Conservation (phyloP, 805 yeast species). For the Saturnispora sanitii region DNA sequence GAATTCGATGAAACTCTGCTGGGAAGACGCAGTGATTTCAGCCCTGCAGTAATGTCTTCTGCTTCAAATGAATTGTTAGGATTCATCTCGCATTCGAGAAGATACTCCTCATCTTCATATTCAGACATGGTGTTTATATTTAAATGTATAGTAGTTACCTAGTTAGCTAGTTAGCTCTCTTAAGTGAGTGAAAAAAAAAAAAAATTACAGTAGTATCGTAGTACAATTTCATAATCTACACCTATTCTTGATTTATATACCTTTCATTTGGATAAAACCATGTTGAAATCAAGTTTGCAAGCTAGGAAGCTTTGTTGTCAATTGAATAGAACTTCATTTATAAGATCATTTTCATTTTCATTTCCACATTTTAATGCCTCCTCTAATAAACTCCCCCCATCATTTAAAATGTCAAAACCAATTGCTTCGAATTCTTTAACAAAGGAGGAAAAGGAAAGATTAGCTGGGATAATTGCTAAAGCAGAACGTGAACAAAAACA, state of each 20-base stretch:
- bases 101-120: background rate
- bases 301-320: too few relatives aligned
- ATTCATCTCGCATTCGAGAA: conserved; percentile 1
- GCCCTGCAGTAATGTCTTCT: conserved; percentile 5
- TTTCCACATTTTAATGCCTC: background rate
- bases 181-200: too few relatives aligned
- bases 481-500: conserved; percentile 6
- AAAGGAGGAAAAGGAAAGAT: conserved; percentile 7
- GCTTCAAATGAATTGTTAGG: conserved; percentile 3
- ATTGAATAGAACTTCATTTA: too few relatives aligned
- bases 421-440: conserved; percentile 11
- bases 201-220: too few relatives aligned
- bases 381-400: conserved; percentile 14
- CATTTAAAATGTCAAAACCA: conserved; percentile 16
- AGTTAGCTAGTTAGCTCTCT: too few relatives aligned
- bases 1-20: conserved; percentile 5
- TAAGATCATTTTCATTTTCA: background rate
- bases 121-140: conserved; percentile 1
- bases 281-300: background rate
- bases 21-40: conserved; percentile 5
- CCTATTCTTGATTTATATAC: too few relatives aligned
- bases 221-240: too few relatives aligned
- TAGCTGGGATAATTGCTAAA: conserved; percentile 6
- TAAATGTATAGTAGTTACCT: too few relatives aligned
- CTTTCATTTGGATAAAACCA: background rate